Conservation (phyloP, 2,329 filamentous ascomycete species). For the Ophiosphaerella narmari region DNA sequence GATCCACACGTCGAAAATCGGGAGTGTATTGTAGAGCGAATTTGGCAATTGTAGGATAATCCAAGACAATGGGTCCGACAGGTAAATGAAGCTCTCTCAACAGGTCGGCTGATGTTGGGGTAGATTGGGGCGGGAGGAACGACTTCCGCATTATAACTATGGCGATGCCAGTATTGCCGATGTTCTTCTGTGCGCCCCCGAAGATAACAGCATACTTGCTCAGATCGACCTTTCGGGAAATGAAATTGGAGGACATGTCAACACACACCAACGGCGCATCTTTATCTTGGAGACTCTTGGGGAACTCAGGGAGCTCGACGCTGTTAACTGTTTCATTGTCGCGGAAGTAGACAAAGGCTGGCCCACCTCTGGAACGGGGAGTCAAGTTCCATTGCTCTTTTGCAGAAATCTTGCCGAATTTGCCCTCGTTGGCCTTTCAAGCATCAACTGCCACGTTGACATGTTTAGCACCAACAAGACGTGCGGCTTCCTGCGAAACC, state of each 20-base stretch:
- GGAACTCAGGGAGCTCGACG: slow-evolving; percentile 82
- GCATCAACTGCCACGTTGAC: slow-evolving; percentile 80
- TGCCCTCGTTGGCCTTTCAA: slow-evolving; percentile 68
- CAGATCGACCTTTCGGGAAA: slow-evolving; percentile 77
- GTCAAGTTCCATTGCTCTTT: slow-evolving; percentile 76
- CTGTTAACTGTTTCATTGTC: slow-evolving; percentile 95
- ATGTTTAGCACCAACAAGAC: slow-evolving; percentile 75
- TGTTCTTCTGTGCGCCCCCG: slow-evolving; percentile 92
- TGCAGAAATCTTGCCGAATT: slow-evolving; percentile 82
- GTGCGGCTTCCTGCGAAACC: slow-evolving; percentile 79
- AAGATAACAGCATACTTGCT: slow-evolving; percentile 83
- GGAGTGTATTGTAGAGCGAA: slow-evolving; percentile 92
- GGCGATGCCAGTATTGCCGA: slow-evolving; percentile 83
- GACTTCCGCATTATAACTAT: slow-evolving; percentile 83
- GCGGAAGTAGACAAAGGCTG: slow-evolving; percentile 83
- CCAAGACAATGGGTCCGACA: slow-evolving; percentile 76
- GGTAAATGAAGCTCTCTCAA: slow-evolving; percentile 77
- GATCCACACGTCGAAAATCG: slow-evolving; percentile 92
- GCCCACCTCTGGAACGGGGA: slow-evolving; percentile 58
- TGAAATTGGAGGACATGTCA: slow-evolving; percentile 94
- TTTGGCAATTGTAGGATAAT: slow-evolving; percentile 87
- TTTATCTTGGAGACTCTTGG: slow-evolving; percentile 67
- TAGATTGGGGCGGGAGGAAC: slow-evolving; percentile 68
- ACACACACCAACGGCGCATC: slow-evolving; percentile 76
- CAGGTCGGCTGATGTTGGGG: slow-evolving; percentile 66